Evolutionary conservation across 2,329 filamentous ascomycete genomes (phyloP), one percentile per base, ranked within the genome.

Genomic region (Sporothrix dimorphospora): DNA sequence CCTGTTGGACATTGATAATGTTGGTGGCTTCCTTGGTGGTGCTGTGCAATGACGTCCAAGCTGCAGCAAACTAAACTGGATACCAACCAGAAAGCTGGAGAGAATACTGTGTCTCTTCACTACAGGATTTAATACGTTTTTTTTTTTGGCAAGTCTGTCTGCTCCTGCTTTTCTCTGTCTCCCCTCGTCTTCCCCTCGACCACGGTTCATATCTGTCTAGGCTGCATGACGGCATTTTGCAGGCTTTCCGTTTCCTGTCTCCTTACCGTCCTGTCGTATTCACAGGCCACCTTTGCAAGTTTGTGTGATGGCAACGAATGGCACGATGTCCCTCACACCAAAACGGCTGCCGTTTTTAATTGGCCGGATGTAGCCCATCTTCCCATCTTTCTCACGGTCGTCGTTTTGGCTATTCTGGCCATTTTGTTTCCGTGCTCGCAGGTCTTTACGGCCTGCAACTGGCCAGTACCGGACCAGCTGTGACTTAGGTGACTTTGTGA

Each of bases 401-500:
- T 9, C 51, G 4, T 30, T 27, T 12, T 63, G n/a, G n/a, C n/a
- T n/a, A n/a, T n/a, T n/a, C n/a, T n/a, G n/a, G n/a, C 19, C 51
- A 4, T 30, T 27, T 12, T 63, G n/a, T 34, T 30, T 21, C 38
- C 42, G 19, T 34, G 14, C 27, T 61, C 55, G 7, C 42, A 63
- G 47, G 21, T 34, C 30, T 34, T 6, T 14, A 30, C 45, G 27
- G 69, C 57, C 57, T 71, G 34, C 38, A 42, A 71, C 70, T 66
- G 70, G 70, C 45, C 61, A 47, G 30, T 34, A 27, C 55, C 14
- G 19, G 8, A 16, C 53, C 55, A 70, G 11, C 69, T 63, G 69
- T 70, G 69, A 70, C 57, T 70, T 51, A 40, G 16, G 34, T 55
- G 21, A 34, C 63, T 34, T 49, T 24, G 42, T 66, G 63, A 49